A percentile compares a stretch with the other conserved stretches of the same genome.
These are phyloP conservation scores for Fomitopsis pinicola DNA, from an alignment of 1,284 basidiomycete species.

Conservation along the genomic window DNA sequence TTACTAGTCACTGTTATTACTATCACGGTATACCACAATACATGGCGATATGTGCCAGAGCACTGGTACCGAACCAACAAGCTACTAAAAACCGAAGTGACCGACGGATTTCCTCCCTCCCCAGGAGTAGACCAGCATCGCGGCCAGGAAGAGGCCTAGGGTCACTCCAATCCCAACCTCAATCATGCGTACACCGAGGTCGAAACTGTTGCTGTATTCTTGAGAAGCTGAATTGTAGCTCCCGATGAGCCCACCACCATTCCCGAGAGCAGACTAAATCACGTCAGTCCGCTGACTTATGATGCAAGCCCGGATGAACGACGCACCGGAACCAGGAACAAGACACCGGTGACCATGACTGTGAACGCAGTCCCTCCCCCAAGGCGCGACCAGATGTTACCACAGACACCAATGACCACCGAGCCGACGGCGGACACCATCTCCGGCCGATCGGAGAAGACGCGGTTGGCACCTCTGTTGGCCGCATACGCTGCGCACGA, in stretches of 20 bases:
- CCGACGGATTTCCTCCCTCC: conserved; percentile 70
- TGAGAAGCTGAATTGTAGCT: conserved; percentile 59
- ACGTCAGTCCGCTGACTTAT: neutral
- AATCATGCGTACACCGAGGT: conserved; percentile 73
- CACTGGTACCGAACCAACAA: neutral
- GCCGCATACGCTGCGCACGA: conserved; percentile 74
- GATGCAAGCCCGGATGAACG: neutral
- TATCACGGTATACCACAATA: neutral
- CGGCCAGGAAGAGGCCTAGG: conserved; percentile 77
- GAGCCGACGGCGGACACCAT: conserved; percentile 76
- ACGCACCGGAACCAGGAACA: conserved; percentile 78
- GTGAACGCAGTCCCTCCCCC: conserved; percentile 82
- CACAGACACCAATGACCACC: conserved; percentile 75
- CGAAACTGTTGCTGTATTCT: conserved; percentile 66
- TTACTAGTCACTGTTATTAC: neutral
- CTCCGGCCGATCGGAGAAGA: conserved; percentile 41
- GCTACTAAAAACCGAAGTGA: conserved; percentile 68
- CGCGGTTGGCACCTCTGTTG: conserved; percentile 40
- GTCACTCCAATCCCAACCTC: conserved; percentile 86
- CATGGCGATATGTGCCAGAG: neutral
- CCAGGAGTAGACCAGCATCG: conserved; percentile 74
- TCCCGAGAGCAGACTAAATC: conserved; percentile 74
- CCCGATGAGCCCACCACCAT: conserved; percentile 78
- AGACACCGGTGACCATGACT: conserved; percentile 83
- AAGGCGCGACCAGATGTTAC: conserved; percentile 77